Percentiles rank a stretch among this genome's conserved stretches.
phyloP scores from a whole-genome alignment of 1,139 yeast species.

The Suhomyces bolitotheri region DNA sequence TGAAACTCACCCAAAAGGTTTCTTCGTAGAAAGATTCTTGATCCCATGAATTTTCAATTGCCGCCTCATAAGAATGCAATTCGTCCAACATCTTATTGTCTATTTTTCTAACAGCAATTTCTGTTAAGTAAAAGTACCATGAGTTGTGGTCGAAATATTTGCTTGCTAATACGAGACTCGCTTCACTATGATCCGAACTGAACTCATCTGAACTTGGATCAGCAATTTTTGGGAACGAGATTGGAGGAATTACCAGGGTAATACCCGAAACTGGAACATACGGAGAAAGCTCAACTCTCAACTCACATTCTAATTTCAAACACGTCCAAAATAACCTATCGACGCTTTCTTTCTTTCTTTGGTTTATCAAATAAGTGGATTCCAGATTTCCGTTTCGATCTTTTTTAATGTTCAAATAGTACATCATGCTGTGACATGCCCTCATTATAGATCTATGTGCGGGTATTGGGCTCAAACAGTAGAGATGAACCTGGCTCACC shows the following conservation, averaged over 20 bases:
- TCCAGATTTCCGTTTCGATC: constrained; percentile 8
- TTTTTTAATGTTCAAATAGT: constrained; percentile 22
- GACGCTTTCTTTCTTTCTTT: constrained; percentile 23
- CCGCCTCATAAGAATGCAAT: constrained; percentile 26
- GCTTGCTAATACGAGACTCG: constrained; percentile 30
- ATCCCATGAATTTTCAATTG: constrained; percentile 28
- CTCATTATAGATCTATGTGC: constrained; percentile 36
- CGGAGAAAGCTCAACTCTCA: constrained; percentile 47
- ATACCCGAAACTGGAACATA: constrained; percentile 45
- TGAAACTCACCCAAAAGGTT: constrained; percentile 32
- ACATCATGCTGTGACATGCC: constrained; percentile 41
- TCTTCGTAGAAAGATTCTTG: constrained; percentile 24
- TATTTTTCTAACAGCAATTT: constrained; percentile 48
- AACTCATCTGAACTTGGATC: constrained; percentile 23
- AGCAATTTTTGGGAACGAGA: constrained; percentile 44
- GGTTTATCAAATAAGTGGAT: constrained; percentile 8
- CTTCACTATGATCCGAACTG: constrained; percentile 26
- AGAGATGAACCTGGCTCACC: constrained; percentile 37
- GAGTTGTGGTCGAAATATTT: constrained; percentile 40
- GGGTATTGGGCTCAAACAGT: constrained; percentile 37
- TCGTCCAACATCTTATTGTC: constrained; percentile 48
- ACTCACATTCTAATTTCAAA: constrained; percentile 47
- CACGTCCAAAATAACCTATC: constrained; percentile 50
- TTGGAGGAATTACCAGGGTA: constrained; percentile 41
- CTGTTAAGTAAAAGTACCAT: constrained; percentile 52